Base-by-base conservation (phyloP, 257 asterid species). In the Ilex aquifolium region DNA sequence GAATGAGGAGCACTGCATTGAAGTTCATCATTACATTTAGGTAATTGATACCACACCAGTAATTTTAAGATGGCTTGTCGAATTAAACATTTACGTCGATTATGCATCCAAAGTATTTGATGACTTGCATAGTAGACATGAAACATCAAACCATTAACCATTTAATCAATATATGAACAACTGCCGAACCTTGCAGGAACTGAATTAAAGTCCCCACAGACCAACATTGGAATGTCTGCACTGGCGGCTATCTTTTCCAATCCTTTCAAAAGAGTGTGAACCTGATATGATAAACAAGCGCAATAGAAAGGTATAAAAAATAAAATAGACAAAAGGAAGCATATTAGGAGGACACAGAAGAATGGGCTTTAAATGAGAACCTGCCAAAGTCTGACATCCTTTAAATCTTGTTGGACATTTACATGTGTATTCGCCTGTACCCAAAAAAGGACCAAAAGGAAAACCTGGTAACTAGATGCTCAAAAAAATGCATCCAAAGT, bases 301-400 rank as follows among this genome's bases (percentile, higher is more conserved):
- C 70, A 30, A 44, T 60, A 61, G 27, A 21, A 21, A 21, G 27
- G 0, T 65, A 44, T 63, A 46, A 51, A 56, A 64, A 57, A 46
- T 32, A 42, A 64, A 72, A 57, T 54, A 60, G 42, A 63, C 13
- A 42, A 61, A 21, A 59, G 56, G 14, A 56, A 58, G 36, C 27
- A 74, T 46, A 49, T 59, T 71, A 30, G 44, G 57, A 42, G 44
- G 57, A 42, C 0, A 11, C 10, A 46, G 65, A 48, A 74, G 10
- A 46, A 59, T 44, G 48, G 58, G 48, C 42, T 5, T 65, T 57
- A 31, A 15, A 63, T 51, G 66, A 65, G 60, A 61, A 92, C 99
- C 99, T 93, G 99, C 99, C 99, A 93, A 67, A 93, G 95, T 78
- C 84, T 93, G 76, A 93, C 95, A 74, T 93, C 99, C 86, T 83